Conservation (phyloP, 495 filamentous ascomycete species). For the Penicillium verhagenii region DNA sequence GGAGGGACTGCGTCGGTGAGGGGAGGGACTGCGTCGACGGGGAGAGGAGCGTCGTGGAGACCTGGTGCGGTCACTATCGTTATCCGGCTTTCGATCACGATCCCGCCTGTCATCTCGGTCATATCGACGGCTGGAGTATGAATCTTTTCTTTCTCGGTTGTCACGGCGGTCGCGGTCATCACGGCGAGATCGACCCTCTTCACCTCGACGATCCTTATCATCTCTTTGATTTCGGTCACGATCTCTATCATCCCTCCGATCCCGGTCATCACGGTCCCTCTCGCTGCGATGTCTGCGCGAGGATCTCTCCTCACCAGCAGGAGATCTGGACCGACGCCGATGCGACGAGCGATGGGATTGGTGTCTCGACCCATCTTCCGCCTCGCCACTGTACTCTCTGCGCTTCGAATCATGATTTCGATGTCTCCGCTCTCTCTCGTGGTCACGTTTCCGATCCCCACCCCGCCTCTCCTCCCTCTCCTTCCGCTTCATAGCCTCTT, state of each 20-base stretch:
- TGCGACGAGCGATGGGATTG: slow-evolving; percentile 26
- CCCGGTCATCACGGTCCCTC: slow-evolving; percentile 17
- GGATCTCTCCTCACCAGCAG: slow-evolving; percentile 24
- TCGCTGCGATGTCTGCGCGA: slow-evolving; percentile 31
- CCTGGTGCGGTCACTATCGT: slow-evolving; percentile 15
- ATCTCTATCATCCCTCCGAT: slow-evolving; percentile 11
- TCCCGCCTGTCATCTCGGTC: slow-evolving; percentile 31
- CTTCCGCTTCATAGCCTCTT: slow-evolving; percentile 70
- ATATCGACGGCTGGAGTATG: slow-evolving; percentile 23
- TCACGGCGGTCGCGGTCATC: slow-evolving; percentile 24
- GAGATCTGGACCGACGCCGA: slow-evolving; percentile 39
- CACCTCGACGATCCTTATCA: slow-evolving; percentile 21
- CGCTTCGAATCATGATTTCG: slow-evolving; percentile 26
- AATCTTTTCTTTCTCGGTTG: slow-evolving; percentile 12
- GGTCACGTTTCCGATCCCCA: slow-evolving; percentile 24
- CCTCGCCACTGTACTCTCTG: slow-evolving; percentile 31
- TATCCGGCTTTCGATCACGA: slow-evolving; percentile 16
- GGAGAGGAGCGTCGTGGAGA: slow-evolving; percentile 24
- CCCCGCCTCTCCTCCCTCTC: slow-evolving; percentile 59
- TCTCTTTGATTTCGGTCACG: slow-evolving; percentile 13
- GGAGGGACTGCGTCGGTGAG: slow-evolving; percentile 9
- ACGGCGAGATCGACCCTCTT: slow-evolving; percentile 18
- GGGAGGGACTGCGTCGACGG: slow-evolving; percentile 12
- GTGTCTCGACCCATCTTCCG: slow-evolving; percentile 26
- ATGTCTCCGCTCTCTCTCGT: slow-evolving; percentile 18